These are phyloP conservation scores for Spiromastix sp. DNA, from an alignment of 2,329 filamentous ascomycete genomes.

Conservation along the genomic window DNA sequence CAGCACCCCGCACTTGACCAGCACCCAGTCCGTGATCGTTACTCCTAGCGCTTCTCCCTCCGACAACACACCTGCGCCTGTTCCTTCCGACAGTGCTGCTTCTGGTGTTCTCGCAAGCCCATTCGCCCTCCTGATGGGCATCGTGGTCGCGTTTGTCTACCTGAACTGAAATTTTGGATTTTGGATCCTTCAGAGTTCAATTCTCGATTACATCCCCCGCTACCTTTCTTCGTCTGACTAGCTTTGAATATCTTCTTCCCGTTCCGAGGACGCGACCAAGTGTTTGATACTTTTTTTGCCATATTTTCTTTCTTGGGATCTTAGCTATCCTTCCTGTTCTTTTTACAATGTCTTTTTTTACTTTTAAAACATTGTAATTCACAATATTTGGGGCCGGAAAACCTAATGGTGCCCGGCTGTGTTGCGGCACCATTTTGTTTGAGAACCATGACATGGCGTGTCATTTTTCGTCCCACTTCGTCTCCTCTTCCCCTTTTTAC, in stretches of 20 bases:
- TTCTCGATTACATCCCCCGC: background rate
- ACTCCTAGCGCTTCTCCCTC: constrained; percentile 14
- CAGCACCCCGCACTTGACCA: constrained; percentile 14
- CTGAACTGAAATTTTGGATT: constrained; percentile 15
- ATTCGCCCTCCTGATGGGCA: constrained; percentile 21
- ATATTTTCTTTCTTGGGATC: background rate
- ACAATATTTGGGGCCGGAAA: no score
- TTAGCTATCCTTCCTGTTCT: background rate
- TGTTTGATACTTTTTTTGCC: background rate
- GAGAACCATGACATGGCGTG: no score
- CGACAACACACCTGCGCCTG: constrained; percentile 11
- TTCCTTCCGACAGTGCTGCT: constrained; percentile 15
- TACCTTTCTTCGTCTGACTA: background rate
- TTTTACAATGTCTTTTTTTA: no score
- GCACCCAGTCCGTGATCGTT: constrained; percentile 12
- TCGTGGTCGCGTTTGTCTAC: constrained; percentile 23
- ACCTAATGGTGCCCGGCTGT: no score
- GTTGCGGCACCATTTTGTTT: no score
- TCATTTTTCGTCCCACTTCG: no score
- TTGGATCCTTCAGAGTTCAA: background rate
- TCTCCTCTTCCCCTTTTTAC: no score
- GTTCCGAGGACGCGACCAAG: no score
- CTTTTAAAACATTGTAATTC: no score
- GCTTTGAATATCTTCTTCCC: background rate
- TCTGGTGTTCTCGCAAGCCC: constrained; percentile 18